Base-by-base conservation (phyloP, 2,329 filamentous ascomycete species). In the Epicoccum nigrum region DNA sequence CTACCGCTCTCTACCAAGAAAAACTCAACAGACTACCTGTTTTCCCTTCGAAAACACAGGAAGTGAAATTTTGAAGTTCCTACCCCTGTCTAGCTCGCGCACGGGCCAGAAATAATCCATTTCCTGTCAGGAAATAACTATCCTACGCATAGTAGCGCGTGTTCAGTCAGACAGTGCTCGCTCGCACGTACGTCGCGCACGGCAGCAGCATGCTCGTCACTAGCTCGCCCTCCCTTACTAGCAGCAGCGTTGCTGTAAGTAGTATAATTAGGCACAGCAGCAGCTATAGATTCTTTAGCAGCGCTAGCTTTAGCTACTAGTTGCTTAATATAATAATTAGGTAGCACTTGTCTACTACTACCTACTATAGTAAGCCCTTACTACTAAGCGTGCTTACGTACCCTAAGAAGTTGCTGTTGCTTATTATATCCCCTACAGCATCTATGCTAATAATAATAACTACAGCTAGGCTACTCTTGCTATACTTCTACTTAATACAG, bases 381-480 rank as follows among this genome's bases (percentile, higher is more conserved):
- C 2, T 11, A 3, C 20, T 19, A 4, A 41, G 38, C 11, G 20
- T 31, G 8, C 12, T 4, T 25, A 13, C 16, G 16, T 41, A 41
- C 9, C 9, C 11, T 7, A 41, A 4, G 20, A 41, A 41, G 9
- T 41, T 41, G 11, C 38, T n/a, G 12, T 7, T 25, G 12, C 38
- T 41, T n/a, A 3, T 31, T 1, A 20, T 41, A 28, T 41, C 15
- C 7, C 37, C n/a, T 30, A 16, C 38, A 30, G 20, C 9, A 12
- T 41, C 38, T 30, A n/a, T 16, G 16, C 38, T 41, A n/a, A 41
- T 17, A 3, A 41, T 15, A 8, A 41, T 16, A 7, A 41, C n/a
- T 12, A 8, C 19, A 4, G 12, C 60, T 28, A 33, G 49, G 37
- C 58, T 58, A 7, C 17, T 48, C 45, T 59, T 32, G 12, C 54